Evolutionary conservation across 2,329 filamentous ascomycete genomes (phyloP).

Genomic region (Nemania bipapillata): DNA sequence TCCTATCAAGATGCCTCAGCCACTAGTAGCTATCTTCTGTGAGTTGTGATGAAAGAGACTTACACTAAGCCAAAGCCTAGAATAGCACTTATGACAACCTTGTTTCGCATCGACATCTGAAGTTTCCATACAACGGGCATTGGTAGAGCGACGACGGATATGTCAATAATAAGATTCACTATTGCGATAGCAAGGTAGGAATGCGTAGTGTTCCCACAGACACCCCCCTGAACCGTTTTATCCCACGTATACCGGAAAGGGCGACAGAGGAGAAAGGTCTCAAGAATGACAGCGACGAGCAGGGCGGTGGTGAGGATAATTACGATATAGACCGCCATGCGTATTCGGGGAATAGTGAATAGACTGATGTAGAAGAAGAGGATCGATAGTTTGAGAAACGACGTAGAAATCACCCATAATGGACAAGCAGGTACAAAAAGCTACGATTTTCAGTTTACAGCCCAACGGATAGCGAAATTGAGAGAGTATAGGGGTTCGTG

Average conservation of each 20-base stretch:
- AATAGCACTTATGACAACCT: too few species aligned
- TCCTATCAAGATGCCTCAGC: too few species aligned
- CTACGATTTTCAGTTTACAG: too few species aligned
- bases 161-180: conserved; percentile 35
- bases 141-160: conserved; percentile 29
- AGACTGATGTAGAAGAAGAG: conserved; percentile 26
- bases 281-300: conserved; percentile 27
- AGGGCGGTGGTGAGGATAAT: conserved; percentile 24
- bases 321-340: conserved; percentile 16
- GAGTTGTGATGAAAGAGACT: conserved; percentile 1
- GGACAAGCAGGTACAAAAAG: too few species aligned
- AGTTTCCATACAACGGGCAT: conserved; percentile 36
- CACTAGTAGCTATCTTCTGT: neutral
- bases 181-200: conserved; percentile 28
- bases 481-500: too few species aligned
- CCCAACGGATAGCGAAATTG: too few species aligned
- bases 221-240: conserved; percentile 31
- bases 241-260: conserved; percentile 37
- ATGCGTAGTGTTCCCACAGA: conserved; percentile 2
- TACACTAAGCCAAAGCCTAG: too few species aligned
- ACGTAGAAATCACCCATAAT: too few species aligned
- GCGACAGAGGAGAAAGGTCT: conserved; percentile 32
- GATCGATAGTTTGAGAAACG: too few species aligned
- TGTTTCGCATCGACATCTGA: too few species aligned
- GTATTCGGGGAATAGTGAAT: conserved; percentile 26